Evolutionary conservation across 2,329 filamentous ascomycete genomes (phyloP).

Genomic region (Lomentospora prolificans): DNA sequence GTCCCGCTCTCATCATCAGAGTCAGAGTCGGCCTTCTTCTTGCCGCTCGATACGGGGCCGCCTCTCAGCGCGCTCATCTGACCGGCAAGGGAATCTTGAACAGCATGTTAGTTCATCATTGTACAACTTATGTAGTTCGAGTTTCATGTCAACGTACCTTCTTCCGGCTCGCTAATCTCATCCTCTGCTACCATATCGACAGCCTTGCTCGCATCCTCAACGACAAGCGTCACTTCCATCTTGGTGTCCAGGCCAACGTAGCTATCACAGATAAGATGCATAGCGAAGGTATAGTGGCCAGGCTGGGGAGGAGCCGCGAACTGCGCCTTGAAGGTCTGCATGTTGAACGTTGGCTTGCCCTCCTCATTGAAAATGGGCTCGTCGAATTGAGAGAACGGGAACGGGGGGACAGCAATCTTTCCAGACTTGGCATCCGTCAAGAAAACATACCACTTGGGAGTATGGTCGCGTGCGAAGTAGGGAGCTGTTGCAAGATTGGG

Average conservation of each 20-base stretch:
- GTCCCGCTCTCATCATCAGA: slow-evolving; percentile 77
- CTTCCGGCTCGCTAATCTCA: slow-evolving; percentile 95
- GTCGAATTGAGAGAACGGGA: slow-evolving; percentile 89
- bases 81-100: slow-evolving; percentile 72
- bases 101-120: slow-evolving; percentile 15
- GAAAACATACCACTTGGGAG: slow-evolving; percentile 90
- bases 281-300: slow-evolving; percentile 87
- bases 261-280: slow-evolving; percentile 89
- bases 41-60: slow-evolving; percentile 46
- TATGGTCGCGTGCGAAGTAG: slow-evolving; percentile 80
- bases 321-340: slow-evolving; percentile 95
- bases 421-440: slow-evolving; percentile 88
- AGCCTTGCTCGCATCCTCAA: slow-evolving; percentile 83
- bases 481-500: slow-evolving; percentile 86
- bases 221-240: slow-evolving; percentile 78
- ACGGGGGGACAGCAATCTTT: slow-evolving; percentile 93
- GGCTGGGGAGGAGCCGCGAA: slow-evolving; percentile 90
- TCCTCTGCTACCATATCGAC: slow-evolving; percentile 74
- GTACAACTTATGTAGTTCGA: background rate
- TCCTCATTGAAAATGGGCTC: slow-evolving; percentile 72
- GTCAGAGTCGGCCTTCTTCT: slow-evolving; percentile 41
- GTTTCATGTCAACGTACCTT: slow-evolving; percentile 57
- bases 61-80: slow-evolving; percentile 85
- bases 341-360: slow-evolving; percentile 81
- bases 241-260: slow-evolving; percentile 92